Base-by-base conservation (phyloP, 768 basidiomycete species). In the Amanita subjunquillea region DNA sequence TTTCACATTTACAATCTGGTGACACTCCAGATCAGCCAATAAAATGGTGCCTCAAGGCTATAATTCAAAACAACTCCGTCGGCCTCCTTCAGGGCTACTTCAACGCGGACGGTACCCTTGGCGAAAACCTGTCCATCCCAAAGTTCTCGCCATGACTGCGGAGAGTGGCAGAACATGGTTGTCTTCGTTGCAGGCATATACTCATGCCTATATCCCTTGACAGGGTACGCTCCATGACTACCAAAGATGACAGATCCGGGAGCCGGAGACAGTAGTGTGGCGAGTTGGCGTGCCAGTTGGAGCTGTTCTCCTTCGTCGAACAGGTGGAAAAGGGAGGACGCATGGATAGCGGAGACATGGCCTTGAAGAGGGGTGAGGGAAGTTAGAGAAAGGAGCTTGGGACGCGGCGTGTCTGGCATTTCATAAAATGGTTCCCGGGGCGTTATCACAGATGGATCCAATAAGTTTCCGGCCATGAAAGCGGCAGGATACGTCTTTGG, bases 401-500 rank as follows among this genome's bases (percentile, higher is more conserved):
- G 57, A 6, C 50, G 50, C 3, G 29, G 46, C 9, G 55, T 53
- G 22, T 43, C 46, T n/a, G 57, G 47, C 20, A 27, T 25, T 44
- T 53, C 46, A 17, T 48, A 46, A n/a, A 56, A 50, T 7, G 49
- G 38, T 3, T 20, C 48, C 22, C 50, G 53, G n/a, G 69, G 67
- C 6, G 59, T 58, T 20, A 83, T 68, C 48, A 76, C 66, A 2
- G 56, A 53, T 6, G 72, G 63, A 54, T 82, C 71, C 44, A 85
- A 74, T 0, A 64, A 69, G 54, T 86, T 73, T 0, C 83, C 84
- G 10, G 70, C 63, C 13, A 85, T 50, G 59, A 86, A 85, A 0
- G 67, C 62, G 0, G 71, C 77, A 1, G 79, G 77, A 62, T 80
- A 84, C 0, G 73, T 69, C 37, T 73, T 65, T 0, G 75, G 72